A percentile compares a stretch with the other conserved stretches of the same genome.
These are phyloP conservation scores for Stromatinia cepivora DNA, from an alignment of 2,329 filamentous ascomycete genomes.

Conservation along the genomic window DNA sequence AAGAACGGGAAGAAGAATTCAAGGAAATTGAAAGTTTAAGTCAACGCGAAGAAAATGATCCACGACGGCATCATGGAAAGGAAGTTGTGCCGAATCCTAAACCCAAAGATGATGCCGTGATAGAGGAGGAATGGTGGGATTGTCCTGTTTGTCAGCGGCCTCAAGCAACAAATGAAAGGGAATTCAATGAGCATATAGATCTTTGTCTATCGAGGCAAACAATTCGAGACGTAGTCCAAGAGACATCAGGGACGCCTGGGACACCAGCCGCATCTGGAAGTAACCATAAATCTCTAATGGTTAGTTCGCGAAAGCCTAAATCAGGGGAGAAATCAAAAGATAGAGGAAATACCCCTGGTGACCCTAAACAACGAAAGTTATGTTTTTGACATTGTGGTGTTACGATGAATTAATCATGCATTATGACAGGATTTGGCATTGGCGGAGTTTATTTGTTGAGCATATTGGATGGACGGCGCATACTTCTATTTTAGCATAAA, in stretches of 20 bases:
- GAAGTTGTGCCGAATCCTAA: conserved; percentile 51
- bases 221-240: conserved; percentile 78
- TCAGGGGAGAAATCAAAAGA: conserved; percentile 15
- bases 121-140: conserved; percentile 63
- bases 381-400: conserved; percentile 1
- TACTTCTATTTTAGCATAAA: conserved; percentile 1
- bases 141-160: conserved; percentile 86
- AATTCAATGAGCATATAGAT: conserved; percentile 91
- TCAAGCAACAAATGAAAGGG: conserved; percentile 70
- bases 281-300: background rate
- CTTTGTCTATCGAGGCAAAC: conserved; percentile 82
- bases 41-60: conserved; percentile 45
- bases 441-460: conserved; percentile 1
- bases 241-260: conserved; percentile 31
- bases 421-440: background rate
- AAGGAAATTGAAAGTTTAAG: conserved; percentile 62
- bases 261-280: background rate
- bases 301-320: background rate
- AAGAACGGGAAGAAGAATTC: conserved; percentile 60
- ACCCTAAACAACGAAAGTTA: conserved; percentile 23
- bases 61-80: conserved; percentile 49
- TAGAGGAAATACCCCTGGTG: conserved; percentile 9
- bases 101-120: conserved; percentile 34
- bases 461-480: background rate
- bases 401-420: background rate